phyloP scores from a whole-genome alignment of 352 stramenopile genomes.

The Pythium folliculosum region DNA sequence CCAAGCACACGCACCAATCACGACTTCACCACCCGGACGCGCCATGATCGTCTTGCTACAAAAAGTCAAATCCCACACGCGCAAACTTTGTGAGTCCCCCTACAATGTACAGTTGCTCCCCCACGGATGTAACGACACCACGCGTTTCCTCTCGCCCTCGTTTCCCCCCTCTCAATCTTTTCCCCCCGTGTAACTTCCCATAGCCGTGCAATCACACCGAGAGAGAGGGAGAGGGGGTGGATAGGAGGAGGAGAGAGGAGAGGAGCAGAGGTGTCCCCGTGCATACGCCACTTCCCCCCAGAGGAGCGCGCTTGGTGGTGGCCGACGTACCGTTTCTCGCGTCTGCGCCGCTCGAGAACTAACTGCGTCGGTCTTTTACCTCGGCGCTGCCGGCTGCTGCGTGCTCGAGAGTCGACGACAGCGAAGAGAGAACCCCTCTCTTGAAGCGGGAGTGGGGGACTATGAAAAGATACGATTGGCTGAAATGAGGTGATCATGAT shows the following conservation, averaged over 20 bases:
- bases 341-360: constrained; percentile 1
- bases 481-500: constrained; percentile 19
- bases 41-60: constrained; percentile 43
- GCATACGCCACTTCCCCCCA: neutral
- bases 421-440: constrained; percentile 28
- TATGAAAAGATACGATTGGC: constrained; percentile 18
- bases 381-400: neutral
- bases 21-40: constrained; percentile 78
- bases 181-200: neutral
- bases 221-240: neutral
- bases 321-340: constrained; percentile 2
- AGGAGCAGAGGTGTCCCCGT: neutral
- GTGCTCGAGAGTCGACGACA: neutral
- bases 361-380: constrained; percentile 20
- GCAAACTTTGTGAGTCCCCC: neutral
- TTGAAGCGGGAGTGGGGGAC: constrained; percentile 26
- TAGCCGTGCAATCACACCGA: neutral
- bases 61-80: neutral
- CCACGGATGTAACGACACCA: neutral
- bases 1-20: constrained; percentile 62
- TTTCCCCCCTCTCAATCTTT: neutral
- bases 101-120: neutral
- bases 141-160: no score
- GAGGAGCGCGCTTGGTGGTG: neutral
- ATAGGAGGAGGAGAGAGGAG: neutral